These are phyloP conservation scores for Bruguiera parviflora DNA, from an alignment of 345 rosid genomes.

Conservation along the genomic window DNA sequence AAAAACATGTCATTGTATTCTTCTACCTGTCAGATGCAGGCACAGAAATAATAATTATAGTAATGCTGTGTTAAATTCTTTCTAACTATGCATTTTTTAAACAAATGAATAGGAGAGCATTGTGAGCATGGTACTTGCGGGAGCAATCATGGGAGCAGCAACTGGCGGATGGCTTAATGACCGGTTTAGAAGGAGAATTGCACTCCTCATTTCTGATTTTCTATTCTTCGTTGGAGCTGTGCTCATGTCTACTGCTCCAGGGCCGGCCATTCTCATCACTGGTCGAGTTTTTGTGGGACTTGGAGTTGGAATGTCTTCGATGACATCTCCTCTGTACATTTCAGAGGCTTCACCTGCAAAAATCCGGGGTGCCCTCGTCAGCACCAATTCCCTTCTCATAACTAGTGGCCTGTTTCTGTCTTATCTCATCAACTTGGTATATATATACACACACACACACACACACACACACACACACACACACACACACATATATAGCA, in stretches of 20 bases:
- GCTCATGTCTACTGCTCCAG: slow-evolving; percentile 65
- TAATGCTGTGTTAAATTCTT: too few species aligned
- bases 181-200: slow-evolving; percentile 52
- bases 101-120: slow-evolving; percentile 59
- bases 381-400: slow-evolving; percentile 76
- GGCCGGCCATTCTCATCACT: slow-evolving; percentile 51
- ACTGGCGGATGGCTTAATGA: slow-evolving; percentile 85
- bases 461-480: too few species aligned
- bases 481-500: neutral
- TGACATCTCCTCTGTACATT: slow-evolving; percentile 88
- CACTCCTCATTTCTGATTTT: slow-evolving; percentile 62
- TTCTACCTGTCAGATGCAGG: neutral
- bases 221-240: slow-evolving; percentile 71
- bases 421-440: slow-evolving; percentile 73
- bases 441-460: too few species aligned
- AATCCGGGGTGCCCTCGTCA: slow-evolving; percentile 87
- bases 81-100: neutral
- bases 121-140: slow-evolving; percentile 88
- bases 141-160: slow-evolving; percentile 84
- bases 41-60: neutral
- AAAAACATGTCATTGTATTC: too few species aligned
- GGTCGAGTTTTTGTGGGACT: slow-evolving; percentile 82
- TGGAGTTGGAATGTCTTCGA: slow-evolving; percentile 93
- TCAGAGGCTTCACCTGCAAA: slow-evolving; percentile 86
- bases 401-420: slow-evolving; percentile 87